These are phyloP conservation scores for Platanthera guangdongensis DNA, from an alignment of 106 monocot species.

Conservation along the genomic window DNA sequence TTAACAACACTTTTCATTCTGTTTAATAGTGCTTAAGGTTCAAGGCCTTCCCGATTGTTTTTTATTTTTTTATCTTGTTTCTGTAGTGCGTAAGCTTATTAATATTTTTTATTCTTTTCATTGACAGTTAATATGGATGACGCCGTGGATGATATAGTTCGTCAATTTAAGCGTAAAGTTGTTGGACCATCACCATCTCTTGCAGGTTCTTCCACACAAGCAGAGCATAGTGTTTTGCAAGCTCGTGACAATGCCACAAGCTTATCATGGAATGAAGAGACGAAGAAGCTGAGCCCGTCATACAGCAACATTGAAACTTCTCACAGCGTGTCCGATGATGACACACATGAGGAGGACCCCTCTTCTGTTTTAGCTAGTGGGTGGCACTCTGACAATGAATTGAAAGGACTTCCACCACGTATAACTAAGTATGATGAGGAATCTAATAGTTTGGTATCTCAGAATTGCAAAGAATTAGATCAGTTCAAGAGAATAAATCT, in stretches of 20 bases:
- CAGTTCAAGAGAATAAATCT: slow-evolving; percentile 19
- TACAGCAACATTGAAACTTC: slow-evolving; percentile 40
- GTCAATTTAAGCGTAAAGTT: slow-evolving; percentile 88
- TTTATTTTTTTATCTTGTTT: neutral
- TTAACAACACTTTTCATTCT: neutral
- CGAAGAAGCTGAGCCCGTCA: slow-evolving; percentile 20
- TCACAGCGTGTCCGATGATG: slow-evolving; percentile 78
- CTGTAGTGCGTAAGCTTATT: neutral
- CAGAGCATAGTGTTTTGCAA: slow-evolving; percentile 14
- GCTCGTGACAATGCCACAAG: slow-evolving; percentile 2
- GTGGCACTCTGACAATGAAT: slow-evolving; percentile 97
- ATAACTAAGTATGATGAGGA: slow-evolving; percentile 29
- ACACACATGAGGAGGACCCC: slow-evolving; percentile 46
- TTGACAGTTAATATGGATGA: slow-evolving; percentile 94
- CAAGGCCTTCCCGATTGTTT: neutral
- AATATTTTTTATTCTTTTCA: neutral
- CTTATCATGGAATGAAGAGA: slow-evolving; percentile 54
- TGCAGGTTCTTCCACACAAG: slow-evolving; percentile 23
- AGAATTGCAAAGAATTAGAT: slow-evolving; percentile 22
- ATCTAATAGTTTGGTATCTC: slow-evolving; percentile 27
- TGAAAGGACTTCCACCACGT: slow-evolving; percentile 62
- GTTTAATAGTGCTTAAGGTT: neutral
- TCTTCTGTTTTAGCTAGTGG: slow-evolving; percentile 39
- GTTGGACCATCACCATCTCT: slow-evolving; percentile 48
- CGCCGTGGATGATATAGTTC: slow-evolving; percentile 98